Conservation (phyloP, 148 eudicot species). For the Limonium bicolor region DNA sequence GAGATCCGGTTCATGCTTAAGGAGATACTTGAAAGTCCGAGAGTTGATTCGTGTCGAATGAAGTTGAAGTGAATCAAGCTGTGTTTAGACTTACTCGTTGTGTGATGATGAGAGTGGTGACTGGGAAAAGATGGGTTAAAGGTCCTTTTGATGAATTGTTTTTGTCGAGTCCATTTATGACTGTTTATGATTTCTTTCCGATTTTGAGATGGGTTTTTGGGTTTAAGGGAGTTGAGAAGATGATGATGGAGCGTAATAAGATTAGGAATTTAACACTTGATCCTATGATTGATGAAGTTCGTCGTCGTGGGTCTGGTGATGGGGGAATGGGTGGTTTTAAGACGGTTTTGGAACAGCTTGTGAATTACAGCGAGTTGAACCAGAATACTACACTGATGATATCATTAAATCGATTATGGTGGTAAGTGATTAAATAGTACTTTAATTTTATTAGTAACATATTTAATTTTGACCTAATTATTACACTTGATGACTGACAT, state of each 20-base stretch:
- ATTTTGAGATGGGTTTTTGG: conserved; percentile 10
- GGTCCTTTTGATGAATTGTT: neutral
- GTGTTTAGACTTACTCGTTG: neutral
- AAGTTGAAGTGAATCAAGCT: neutral
- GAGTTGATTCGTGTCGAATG: neutral
- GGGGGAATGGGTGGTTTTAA: neutral
- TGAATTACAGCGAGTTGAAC: conserved; percentile 16
- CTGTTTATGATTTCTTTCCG: neutral
- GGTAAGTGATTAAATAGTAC: conserved; percentile 7
- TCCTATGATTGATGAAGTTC: neutral
- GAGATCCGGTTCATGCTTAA: conserved; percentile 2
- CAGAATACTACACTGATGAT: conserved; percentile 10
- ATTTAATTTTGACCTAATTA: neutral
- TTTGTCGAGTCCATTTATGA: conserved; percentile 2
- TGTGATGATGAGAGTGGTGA: conserved; percentile 4
- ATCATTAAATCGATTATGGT: conserved; percentile 17
- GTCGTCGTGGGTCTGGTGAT: conserved; percentile 12
- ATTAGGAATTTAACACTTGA: conserved; percentile 5
- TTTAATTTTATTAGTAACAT: no score
- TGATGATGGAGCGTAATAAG: conserved; percentile 1
- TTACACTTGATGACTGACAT: neutral
- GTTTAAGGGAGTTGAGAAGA: conserved; percentile 5
- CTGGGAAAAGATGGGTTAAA: neutral
- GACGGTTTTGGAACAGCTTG: conserved; percentile 15
- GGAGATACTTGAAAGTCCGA: neutral